Evolutionary conservation across 371 early-diverging fungal genomes (phyloP).

Genomic region (Rozella allomycis): DNA sequence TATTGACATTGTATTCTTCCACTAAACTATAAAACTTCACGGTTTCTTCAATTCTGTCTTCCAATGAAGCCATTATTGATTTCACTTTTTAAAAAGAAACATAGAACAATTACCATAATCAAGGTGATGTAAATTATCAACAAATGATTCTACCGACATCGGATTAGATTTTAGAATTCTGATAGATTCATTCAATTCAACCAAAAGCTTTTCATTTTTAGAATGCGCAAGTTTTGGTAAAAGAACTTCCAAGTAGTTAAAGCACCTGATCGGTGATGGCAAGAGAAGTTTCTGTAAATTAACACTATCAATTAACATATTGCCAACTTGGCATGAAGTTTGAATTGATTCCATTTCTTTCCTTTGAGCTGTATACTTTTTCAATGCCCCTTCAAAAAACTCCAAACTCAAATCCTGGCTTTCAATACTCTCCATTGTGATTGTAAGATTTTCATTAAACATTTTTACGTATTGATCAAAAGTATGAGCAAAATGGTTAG

Average conservation of each 20-base stretch:
- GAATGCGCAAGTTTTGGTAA: slow-evolving; percentile 25
- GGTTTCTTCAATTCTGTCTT: slow-evolving; percentile 18
- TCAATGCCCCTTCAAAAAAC: slow-evolving; percentile 18
- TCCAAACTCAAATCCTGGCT: slow-evolving; percentile 12
- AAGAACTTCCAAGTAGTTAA: slow-evolving; percentile 18
- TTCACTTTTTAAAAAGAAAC: slow-evolving; percentile 6
- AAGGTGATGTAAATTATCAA: slow-evolving; percentile 31
- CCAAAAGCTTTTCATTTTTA: slow-evolving; percentile 26
- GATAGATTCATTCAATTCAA: slow-evolving; percentile 26
- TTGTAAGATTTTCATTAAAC: slow-evolving; percentile 22
- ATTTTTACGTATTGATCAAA: slow-evolving; percentile 6
- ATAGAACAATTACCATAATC: slow-evolving; percentile 14
- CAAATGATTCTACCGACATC: slow-evolving; percentile 23
- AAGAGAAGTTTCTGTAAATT: slow-evolving; percentile 18
- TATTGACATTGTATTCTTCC: slow-evolving; percentile 19
- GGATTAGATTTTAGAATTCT: slow-evolving; percentile 21
- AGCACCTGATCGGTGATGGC: slow-evolving; percentile 32
- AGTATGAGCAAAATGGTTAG: not conserved
- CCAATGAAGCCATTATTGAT: slow-evolving; percentile 14
- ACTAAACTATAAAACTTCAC: slow-evolving; percentile 15
- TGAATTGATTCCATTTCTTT: slow-evolving; percentile 17
- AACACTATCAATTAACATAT: slow-evolving; percentile 17
- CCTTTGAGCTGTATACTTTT: slow-evolving; percentile 15
- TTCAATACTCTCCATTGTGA: slow-evolving; percentile 11
- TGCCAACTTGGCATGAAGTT: slow-evolving; percentile 12